Base-by-base conservation (phyloP, 768 basidiomycete species). In the Agaricus blazei region DNA sequence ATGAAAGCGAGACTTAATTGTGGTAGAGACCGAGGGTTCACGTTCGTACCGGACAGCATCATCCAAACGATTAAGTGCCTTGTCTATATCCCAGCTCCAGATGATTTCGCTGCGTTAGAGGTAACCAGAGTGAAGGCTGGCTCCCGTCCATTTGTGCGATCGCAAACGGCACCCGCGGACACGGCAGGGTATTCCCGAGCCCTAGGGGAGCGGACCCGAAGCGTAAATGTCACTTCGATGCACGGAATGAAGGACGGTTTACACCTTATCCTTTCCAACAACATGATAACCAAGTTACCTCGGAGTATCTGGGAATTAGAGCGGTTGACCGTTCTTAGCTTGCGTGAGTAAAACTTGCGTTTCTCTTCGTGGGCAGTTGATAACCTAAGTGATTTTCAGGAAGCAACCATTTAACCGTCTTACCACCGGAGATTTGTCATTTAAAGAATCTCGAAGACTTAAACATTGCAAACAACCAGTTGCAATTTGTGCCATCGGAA, bases 401-500 rank as follows among this genome's bases (percentile, higher is more conserved):
- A 3, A 69, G 68, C 4, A 91, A 91, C 62, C 62, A 64, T 9
- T 67, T 91, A 5, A 74, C 68, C 1, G 71, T 68, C 40, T 65
- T 90, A 19, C 87, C 88, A 1, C 80, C 88, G 0, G 85, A 86
- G 49, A 84, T 90, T 36, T 71, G 67, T 19, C 70, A 70, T 5
- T 71, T 90, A 15, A 70, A 63, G 8, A 77, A 78, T 48, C 75
- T 90, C 2, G 72, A 72, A 48, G 78, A 83, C 43, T 73, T 90
- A 6, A 85, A 88, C 57, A 61, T 90, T 3, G 73, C 84, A 0
- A 73, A 75, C 51, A 90, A 90, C 65, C 65, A 68, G 31, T 67
- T 90, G 2, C 61, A 65, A 52, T 86, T 78, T 65, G 66, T 90
- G 0, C 88, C 88, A 12, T 76, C 83, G 6, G 87, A 90, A 63